Base-by-base conservation (phyloP, 2,329 filamentous ascomycete species). In the Septoria petroselini region DNA sequence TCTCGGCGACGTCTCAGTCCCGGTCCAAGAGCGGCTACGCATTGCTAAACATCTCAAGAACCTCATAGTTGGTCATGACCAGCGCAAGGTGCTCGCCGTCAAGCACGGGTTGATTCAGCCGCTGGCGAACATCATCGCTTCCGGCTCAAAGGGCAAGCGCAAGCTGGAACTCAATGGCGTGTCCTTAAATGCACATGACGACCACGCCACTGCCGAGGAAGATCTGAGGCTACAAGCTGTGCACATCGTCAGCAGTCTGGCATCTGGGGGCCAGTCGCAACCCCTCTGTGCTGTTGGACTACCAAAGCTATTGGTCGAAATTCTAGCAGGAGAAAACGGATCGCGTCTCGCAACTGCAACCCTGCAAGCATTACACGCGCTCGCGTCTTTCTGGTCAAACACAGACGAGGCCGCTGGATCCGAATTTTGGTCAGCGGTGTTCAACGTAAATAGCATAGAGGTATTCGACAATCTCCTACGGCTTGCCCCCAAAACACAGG, bases 61-160 rank as follows among this genome's bases (percentile, higher is more conserved):
- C 69, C 86, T 93, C 56, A 79, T 95, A 40, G 83, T 95, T 53
- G 93, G 93, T 18, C 89, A 97, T 69, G 79, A 86, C 27, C 84
- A 91, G 68, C 84, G 85, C 68, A 98, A 98, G 71, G 85, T 91
- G 70, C 71, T 81, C 49, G 91, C 85, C 75, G 77, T 96, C 33
- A 76, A 75, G 50, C 73, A 81, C 47, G 91, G 91, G 14, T 75
- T 88, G 21, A 70, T 93, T 39, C 77, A 81, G 45, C 77, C 79
- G 27, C 72, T 87, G 41, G 74, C 81, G 21, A 73, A 75, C 29
- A 68, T 81, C 43, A 68, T 85, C 31, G 68, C 69, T 48, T 65
- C 65, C 12, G 64, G 66, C 37, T 63, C 69, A 60, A 71, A 73
- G 68, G 68, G 73, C 50, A 69, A 76, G 70, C 67, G 72, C 62